phyloP scores from a whole-genome alignment of 2,329 filamentous ascomycete genomes.

The Diaporthe sp. region DNA sequence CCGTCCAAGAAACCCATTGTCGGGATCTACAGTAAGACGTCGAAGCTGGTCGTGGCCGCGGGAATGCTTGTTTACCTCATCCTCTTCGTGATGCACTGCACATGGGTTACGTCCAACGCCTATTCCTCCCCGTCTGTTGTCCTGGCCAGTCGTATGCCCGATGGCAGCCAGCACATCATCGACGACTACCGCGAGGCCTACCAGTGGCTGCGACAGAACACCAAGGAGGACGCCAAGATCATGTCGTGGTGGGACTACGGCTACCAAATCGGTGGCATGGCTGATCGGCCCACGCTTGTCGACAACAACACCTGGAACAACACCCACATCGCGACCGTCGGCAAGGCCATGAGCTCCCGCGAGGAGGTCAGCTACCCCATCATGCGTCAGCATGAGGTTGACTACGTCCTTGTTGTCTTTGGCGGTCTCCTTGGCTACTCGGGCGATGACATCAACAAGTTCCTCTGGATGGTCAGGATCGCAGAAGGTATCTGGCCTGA shows the following conservation, averaged over 20 bases:
- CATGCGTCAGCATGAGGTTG: conserved; percentile 97
- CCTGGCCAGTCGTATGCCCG: conserved; percentile 89
- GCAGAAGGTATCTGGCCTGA: conserved; percentile 99
- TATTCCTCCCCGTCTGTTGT: conserved; percentile 99
- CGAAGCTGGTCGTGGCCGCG: conserved; percentile 82
- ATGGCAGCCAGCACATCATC: conserved; percentile 98
- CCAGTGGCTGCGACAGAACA: conserved; percentile 99
- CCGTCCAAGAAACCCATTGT: conserved; percentile 80
- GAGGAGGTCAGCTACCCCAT: conserved; percentile 99
- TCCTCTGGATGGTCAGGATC: conserved; percentile 99
- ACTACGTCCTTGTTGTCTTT: conserved; percentile 98
- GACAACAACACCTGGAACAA: conserved; percentile 99
- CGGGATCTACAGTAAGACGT: conserved; percentile 85
- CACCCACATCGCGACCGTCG: conserved; percentile 98
- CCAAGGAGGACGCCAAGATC: conserved; percentile 92
- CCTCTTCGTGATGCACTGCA: conserved; percentile 97
- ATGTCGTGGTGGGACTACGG: conserved; percentile 99
- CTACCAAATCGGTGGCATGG: conserved; percentile 99
- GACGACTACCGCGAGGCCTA: conserved; percentile 99
- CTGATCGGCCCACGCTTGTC: conserved; percentile 94
- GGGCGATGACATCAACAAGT: conserved; percentile 99
- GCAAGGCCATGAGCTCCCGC: conserved; percentile 97
- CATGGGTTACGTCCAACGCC: conserved; percentile 98
- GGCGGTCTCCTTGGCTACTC: conserved; percentile 97
- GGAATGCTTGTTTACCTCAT: conserved; percentile 84